Base-by-base conservation (phyloP, 306 rosid species). In the Acmispon strigosus region DNA sequence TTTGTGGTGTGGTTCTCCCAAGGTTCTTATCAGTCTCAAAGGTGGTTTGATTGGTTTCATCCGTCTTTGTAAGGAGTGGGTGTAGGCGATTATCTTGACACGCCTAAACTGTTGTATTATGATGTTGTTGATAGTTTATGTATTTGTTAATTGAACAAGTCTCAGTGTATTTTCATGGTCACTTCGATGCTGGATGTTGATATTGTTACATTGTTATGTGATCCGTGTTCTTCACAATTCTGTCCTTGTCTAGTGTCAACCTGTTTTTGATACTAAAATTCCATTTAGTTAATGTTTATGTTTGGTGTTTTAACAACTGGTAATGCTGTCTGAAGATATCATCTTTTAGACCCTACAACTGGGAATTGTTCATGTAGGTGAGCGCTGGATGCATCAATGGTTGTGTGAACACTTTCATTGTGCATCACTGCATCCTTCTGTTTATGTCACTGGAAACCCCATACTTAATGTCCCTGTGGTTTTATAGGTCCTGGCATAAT, bases 71-170 rank as follows among this genome's bases (percentile, higher is more conserved):
- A 43, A 17, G 34, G 59, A 18, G 32, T 42, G 24, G 6, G 20
- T 29, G 32, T 42, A 19, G 6, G 20, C 18, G 61, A 45, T 62
- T 80, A n/a, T 63, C 66, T 54, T n/a, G n/a, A n/a, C n/a, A n/a
- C n/a, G n/a, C n/a, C n/a, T n/a, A n/a, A n/a, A n/a, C 51, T 42
- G 10, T 19, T 51, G 14, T 50, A 6, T 54, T 50, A 18, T 43
- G 63, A 49, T 51, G 66, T 62, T 74, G 18, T 18, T 75, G 76
- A 56, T 56, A 6, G 58, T 79, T 79, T 37, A 45, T 45, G 63
- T 36, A 34, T 74, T 20, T 70, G 7, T 18, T 9, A 12, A 75
- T 49, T n/a, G 54, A 55, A 36, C 52, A 69, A 20, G 5, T 79
- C 32, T 43, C n/a, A n/a, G 6, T 34, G 1, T 36, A 34, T 69